Evolutionary conservation across 106 monocot genomes (phyloP).

Genomic region (Dioscorea alata): DNA sequence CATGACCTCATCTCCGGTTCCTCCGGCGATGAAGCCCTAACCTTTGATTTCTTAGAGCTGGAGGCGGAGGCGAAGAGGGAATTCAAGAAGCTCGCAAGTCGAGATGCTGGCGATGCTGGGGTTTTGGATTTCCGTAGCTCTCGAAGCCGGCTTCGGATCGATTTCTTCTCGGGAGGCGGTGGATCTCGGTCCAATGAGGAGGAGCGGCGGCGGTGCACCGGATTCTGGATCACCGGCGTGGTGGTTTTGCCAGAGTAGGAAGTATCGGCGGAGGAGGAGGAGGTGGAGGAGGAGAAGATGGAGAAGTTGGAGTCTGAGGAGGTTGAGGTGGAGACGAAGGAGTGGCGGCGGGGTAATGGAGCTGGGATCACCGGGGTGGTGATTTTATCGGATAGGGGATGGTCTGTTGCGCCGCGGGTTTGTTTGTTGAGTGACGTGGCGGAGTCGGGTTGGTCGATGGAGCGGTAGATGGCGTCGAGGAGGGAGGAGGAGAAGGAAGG

Average conservation of each 20-base stretch:
- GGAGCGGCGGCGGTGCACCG: conserved; percentile 1
- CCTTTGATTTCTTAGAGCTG: conserved; percentile 28
- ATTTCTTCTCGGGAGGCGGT: conserved; percentile 9
- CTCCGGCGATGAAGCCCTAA: neutral
- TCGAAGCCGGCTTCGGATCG: conserved; percentile 27
- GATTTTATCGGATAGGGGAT: neutral
- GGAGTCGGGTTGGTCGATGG: conserved; percentile 15
- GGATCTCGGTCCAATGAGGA: conserved; percentile 8
- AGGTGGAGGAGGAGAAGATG: no score
- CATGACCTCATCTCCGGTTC: neutral
- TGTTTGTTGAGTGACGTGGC: neutral
- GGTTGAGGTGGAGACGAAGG: no score
- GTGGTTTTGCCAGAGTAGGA: no score
- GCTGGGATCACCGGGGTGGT: neutral
- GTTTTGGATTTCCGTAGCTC: conserved; percentile 19
- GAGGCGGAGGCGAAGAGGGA: conserved; percentile 28
- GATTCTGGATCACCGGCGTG: no score
- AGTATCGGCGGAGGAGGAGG: no score
- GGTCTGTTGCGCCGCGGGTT: neutral
- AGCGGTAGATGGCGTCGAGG: conserved; percentile 18
- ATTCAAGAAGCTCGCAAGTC: conserved; percentile 45
- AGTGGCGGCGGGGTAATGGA: neutral
- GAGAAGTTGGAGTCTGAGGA: no score
- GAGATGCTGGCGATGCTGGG: conserved; percentile 21
- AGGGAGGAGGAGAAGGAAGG: conserved; percentile 16